Evolutionary conservation across 257 asterid genomes (phyloP).

Genomic region (Solanum sitiens): DNA sequence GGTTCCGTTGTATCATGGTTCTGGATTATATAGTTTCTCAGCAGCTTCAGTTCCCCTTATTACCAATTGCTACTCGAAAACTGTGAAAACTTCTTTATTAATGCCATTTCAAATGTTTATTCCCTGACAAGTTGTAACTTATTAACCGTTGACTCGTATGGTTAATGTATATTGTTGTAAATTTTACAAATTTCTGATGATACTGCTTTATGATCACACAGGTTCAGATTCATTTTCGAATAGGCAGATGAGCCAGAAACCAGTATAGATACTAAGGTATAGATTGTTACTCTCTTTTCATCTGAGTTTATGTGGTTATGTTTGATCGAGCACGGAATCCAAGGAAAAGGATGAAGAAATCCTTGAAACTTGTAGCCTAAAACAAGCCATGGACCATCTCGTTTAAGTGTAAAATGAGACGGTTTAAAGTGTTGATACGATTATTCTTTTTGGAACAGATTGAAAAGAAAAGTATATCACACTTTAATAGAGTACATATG

Average conservation of each 20-base stretch:
- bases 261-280: background rate
- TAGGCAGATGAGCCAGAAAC: background rate
- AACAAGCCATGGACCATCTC: background rate
- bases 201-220: background rate
- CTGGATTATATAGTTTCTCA: constrained; percentile 53
- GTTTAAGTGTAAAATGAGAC: background rate
- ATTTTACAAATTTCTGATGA: background rate
- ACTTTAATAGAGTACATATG: background rate
- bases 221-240: background rate
- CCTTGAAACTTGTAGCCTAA: background rate
- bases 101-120: background rate
- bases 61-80: background rate
- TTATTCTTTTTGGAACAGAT: background rate
- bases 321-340: background rate
- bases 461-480: background rate
- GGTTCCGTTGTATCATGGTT: constrained; percentile 88
- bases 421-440: background rate
- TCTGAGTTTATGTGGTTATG: background rate
- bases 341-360: too few species aligned
- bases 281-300: background rate
- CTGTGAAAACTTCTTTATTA: background rate
- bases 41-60: background rate
- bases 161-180: background rate
- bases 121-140: background rate
- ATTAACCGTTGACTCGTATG: background rate